phyloP scores from a whole-genome alignment of 2,329 filamentous ascomycete species.

The Ceratocystis cacaofunesta region DNA sequence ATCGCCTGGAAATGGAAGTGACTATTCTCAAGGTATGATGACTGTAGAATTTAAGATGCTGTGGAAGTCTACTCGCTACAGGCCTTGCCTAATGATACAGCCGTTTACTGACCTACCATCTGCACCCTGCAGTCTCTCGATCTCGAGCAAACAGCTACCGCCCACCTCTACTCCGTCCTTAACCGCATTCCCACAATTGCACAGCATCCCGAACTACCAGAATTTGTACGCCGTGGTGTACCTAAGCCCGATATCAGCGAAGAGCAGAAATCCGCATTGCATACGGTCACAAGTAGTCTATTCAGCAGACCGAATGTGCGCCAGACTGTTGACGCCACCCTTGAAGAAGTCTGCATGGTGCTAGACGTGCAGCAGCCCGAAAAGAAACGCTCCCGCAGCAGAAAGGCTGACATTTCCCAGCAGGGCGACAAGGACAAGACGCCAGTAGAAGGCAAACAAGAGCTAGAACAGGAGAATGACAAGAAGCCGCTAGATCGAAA shows the following conservation, averaged over 20 bases:
- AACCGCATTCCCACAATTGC: conserved; percentile 39
- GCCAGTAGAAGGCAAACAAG: conserved; percentile 20
- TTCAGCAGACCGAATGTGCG: conserved; percentile 39
- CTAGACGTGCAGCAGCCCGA: conserved; percentile 36
- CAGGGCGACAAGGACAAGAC: conserved; percentile 19
- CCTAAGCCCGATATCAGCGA: conserved; percentile 37
- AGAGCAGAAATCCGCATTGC: conserved; percentile 36
- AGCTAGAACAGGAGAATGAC: conserved; percentile 16
- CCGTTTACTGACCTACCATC: conserved; percentile 11
- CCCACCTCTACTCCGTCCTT: conserved; percentile 40
- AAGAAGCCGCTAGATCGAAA: conserved; percentile 21
- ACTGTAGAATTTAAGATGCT: no score
- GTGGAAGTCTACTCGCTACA: not conserved
- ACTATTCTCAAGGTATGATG: conserved; percentile 36
- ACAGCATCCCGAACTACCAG: conserved; percentile 35
- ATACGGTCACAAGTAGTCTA: conserved; percentile 45
- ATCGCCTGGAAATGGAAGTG: conserved; percentile 47
- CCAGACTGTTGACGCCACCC: conserved; percentile 33
- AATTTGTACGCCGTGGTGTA: conserved; percentile 32
- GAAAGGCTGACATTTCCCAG: conserved; percentile 18
- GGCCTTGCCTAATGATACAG: not conserved
- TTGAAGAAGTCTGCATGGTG: conserved; percentile 34
- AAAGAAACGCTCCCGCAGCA: conserved; percentile 26
- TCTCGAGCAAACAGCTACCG: conserved; percentile 40
- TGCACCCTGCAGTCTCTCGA: conserved; percentile 35